Evolutionary conservation across 1,139 yeast species (phyloP), one percentile per base, ranked within the genome.

Genomic region (Saccharomyces hybrid): DNA sequence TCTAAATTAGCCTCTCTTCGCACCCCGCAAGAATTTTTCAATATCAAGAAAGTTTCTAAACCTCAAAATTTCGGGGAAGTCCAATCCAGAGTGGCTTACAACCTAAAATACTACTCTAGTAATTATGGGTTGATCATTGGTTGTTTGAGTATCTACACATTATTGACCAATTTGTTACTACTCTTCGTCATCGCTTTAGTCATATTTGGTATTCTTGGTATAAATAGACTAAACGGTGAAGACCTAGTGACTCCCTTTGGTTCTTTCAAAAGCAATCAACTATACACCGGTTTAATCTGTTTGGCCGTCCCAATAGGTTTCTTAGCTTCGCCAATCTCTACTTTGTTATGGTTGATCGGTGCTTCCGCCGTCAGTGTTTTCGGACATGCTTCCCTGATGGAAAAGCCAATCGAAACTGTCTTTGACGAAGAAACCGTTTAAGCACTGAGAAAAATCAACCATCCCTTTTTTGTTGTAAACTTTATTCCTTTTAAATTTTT

Each of bases 381-480:
- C 55, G 83, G 96, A 12, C 99, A 95, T 73, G 98, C 99, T 54
- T 75, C 95, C 12, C 80, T 95, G 62, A 83, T 95, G 89, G 99
- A 95, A 71, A 93, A 93, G 76, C 99, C 99, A 49, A 90, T 95
- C 64, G 99, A 93, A 76, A 87, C 96, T 50, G 97, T 95, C 38
- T 93, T 93, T 68, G 96, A 91, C 72, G 98, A 89, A 71, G 90
- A 88, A 69, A 70, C 75, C 51, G 86, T 81, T 53, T 82, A 48
- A 29, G 32, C 42, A 28, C 11, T 26, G 29, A 14, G n/a, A 31
- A 11, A 42, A 44, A 14, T 38, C 11, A 8, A 42, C 14, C 24
- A 28, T 29, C 27, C 27, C 42, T n/a, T 38, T 19, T 32, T 8
- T 32, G 21, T 27, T 38, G 31, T 42, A 42, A 19, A 21, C 19